Evolutionary conservation across 2,329 filamentous ascomycete genomes (phyloP), one percentile per base, ranked within the genome.

Genomic region (Clarireedia homoeocarpa): DNA sequence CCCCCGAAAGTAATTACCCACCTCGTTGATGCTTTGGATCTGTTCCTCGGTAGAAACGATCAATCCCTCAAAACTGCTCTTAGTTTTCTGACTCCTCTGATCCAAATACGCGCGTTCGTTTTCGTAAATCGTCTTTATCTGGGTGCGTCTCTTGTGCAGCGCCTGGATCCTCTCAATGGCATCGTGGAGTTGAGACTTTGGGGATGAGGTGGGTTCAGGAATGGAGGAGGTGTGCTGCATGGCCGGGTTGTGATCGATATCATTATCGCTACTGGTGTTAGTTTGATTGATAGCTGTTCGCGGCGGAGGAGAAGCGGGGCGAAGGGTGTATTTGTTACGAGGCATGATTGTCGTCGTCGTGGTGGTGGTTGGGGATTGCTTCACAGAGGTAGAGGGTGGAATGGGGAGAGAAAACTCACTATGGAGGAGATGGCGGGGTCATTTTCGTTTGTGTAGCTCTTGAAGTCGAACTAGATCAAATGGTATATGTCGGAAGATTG

Each of bases 11-110:
- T 17, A 27, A 14, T 1, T 26, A 36, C 53, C 23, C 12, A 56
- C 53, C 48, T 56, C 53, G 40, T 52, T 56, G 23, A 56, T 56
- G 45, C 48, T 55, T 15, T 58, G 56, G 27, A 58, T 58, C 34
- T 58, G 56, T 34, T 58, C 56, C 47, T 55, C 56, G 3, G 53
- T 56, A 42, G 39, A 46, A 42, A 56, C 48, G 34, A 56, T 56
- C 48, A 56, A 56, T 0, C 48, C 53, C 42, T 56, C 53, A 46
- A 56, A 52, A 44, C 39, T 47, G 39, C 48, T 51, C 48, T 52
- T 56, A 2, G 53, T 51, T 49, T 56, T 56, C 30, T 52, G 39
- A 56, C 34, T 56, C n/a, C 53, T 46, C 48, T 51, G 26, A 15
- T 51, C 48, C 23, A 56, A n/a, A 47, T 56, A 51, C 0, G 51